Conservation (phyloP, 1,284 basidiomycete species). For the Coniferiporia sulphurascens region DNA sequence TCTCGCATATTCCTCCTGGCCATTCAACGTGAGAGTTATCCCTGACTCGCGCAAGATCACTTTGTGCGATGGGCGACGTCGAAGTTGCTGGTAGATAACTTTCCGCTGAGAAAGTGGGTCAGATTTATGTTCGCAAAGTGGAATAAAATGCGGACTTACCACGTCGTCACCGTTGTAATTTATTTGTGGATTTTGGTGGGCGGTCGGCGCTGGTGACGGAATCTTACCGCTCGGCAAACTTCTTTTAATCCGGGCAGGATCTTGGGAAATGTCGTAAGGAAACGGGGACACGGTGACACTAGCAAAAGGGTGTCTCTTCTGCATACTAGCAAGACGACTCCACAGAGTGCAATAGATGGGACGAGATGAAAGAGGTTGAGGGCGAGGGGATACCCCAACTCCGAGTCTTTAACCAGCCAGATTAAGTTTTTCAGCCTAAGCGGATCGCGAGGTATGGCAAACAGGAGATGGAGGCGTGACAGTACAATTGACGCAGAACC, state of each 20-base stretch:
- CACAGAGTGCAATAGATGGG: neutral
- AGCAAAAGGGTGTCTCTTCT: constrained; percentile 16
- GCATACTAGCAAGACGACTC: neutral
- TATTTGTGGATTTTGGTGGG: neutral
- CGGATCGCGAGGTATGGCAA: neutral
- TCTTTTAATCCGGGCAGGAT: neutral
- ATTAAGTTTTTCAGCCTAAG: neutral
- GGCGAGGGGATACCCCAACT: neutral
- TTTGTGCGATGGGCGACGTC: neutral
- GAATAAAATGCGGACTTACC: neutral
- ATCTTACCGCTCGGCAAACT: neutral
- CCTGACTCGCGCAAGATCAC: constrained; percentile 4
- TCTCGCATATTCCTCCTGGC: constrained; percentile 6
- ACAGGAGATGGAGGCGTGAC: neutral
- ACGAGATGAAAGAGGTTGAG: neutral
- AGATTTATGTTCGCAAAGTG: neutral
- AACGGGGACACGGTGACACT: neutral
- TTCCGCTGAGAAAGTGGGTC: neutral
- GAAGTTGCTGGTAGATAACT: neutral
- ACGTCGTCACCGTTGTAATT: neutral
- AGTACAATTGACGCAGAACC: neutral
- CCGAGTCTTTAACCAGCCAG: neutral
- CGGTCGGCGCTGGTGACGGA: neutral
- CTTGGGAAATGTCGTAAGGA: neutral
- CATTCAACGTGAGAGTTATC: constrained; percentile 12